Conservation (phyloP, 2,329 filamentous ascomycete genomes). For the Penicillium occitanis region DNA sequence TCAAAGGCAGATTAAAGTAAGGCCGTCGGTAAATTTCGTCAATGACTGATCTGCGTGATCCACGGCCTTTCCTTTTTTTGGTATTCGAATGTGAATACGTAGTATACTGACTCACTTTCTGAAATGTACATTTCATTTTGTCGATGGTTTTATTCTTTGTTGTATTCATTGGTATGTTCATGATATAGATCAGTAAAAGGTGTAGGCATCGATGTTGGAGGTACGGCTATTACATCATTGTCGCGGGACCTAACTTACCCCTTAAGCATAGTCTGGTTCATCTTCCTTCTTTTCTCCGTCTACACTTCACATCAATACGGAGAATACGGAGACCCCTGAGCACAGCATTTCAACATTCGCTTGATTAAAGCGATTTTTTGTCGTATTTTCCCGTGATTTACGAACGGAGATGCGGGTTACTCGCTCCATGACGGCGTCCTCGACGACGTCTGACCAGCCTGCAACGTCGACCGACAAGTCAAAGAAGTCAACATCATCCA, state of each 20-base stretch:
- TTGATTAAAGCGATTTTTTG: background rate
- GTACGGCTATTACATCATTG: background rate
- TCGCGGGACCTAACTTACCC: background rate
- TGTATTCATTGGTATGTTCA: background rate
- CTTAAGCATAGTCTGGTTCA: background rate
- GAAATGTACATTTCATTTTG: background rate
- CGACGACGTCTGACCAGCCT: constrained; percentile 29
- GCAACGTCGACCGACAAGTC: constrained; percentile 24
- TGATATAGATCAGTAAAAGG: background rate
- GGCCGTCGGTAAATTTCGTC: background rate
- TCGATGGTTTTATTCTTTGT: background rate
- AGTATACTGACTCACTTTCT: background rate
- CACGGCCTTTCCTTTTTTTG: background rate
- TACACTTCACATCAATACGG: background rate
- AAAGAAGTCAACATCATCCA: background rate
- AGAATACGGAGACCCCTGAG: background rate
- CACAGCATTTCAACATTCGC: background rate
- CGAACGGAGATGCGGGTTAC: constrained; percentile 26
- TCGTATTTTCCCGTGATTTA: background rate
- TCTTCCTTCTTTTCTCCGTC: background rate
- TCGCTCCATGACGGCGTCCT: constrained; percentile 28
- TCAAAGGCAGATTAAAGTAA: background rate
- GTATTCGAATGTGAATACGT: background rate
- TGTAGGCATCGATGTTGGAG: background rate
- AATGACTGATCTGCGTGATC: background rate